Base-by-base conservation (phyloP, 345 rosid species). In the Gossypium thurberi region DNA sequence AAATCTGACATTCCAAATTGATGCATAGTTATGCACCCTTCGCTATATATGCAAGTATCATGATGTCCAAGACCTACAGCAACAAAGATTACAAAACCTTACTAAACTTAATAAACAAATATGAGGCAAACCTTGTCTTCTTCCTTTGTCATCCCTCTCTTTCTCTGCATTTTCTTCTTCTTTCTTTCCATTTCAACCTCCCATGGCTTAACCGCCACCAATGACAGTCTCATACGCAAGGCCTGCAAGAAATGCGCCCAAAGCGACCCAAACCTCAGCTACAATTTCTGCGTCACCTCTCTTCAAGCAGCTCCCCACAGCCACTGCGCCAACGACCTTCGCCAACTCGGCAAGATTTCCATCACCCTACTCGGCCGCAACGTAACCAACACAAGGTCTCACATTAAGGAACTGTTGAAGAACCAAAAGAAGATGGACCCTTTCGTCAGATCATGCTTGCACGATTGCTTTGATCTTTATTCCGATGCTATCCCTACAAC, bases 381-480 rank as follows among this genome's bases (percentile, higher is more conserved):
- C 74, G 60, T 82, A 40, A 88, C 95, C 0, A 43, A 26, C 56
- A 77, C 90, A 0, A 80, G 73, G 72, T 55, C 75, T 8, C 65
- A 77, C 71, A 20, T 83, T 6, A 75, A 78, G 74, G 44, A 75
- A 28, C 82, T 86, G 8, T 37, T 85, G 66, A 69, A 70, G 78
- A 74, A 77, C 69, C 40, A 4, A 33, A 82, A 75, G 51, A 75
- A 67, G 62, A 10, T 55, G 73, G 86, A 84, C 14, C 84, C 84
- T 0, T 78, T 47, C 42, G 4, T 72, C 0, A 69, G 62, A 52
- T 67, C 79, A 1, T 74, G 91, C 69, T 65, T 90, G 55, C n/a
- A 58, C 1, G 91, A 88, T 56, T 88, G 95, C 79, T 62, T 77
- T 12, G 82, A 82, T 12, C 84, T 90, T 17, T 90, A 88, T 69